These are phyloP conservation scores for Pleurotus cornucopiae DNA, from an alignment of 768 basidiomycete species.

Conservation along the genomic window DNA sequence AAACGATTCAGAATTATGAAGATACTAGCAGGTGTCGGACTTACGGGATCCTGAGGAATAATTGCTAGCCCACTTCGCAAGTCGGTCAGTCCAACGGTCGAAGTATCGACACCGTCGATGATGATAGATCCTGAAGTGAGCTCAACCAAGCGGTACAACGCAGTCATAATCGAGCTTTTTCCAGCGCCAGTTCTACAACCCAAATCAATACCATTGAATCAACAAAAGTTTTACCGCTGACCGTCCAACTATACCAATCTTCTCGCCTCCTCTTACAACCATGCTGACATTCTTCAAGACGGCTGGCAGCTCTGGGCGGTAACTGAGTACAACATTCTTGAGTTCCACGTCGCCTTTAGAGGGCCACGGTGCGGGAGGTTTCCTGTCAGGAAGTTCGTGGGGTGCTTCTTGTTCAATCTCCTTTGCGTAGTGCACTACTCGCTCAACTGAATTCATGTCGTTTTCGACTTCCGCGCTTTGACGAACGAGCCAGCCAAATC, in stretches of 20 bases:
- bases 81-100: slow-evolving; percentile 72
- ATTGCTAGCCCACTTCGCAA: slow-evolving; percentile 67
- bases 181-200: slow-evolving; percentile 71
- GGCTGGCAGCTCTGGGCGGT: slow-evolving; percentile 82
- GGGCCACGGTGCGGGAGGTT: slow-evolving; percentile 71
- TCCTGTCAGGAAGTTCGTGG: slow-evolving; percentile 56
- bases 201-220: not conserved
- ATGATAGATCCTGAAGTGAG: slow-evolving; percentile 66
- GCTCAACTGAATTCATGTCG: slow-evolving; percentile 89
- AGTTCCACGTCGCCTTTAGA: slow-evolving; percentile 68
- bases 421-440: slow-evolving; percentile 77
- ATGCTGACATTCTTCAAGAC: slow-evolving; percentile 84
- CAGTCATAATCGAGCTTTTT: slow-evolving; percentile 87
- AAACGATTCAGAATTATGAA: slow-evolving; percentile 6
- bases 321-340: slow-evolving; percentile 71
- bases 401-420: slow-evolving; percentile 81
- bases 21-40: slow-evolving; percentile 17
- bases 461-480: slow-evolving; percentile 88
- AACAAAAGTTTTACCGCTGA: slow-evolving; percentile 9
- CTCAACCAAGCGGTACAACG: slow-evolving; percentile 84
- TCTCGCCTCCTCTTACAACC: slow-evolving; percentile 71
- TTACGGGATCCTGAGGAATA: slow-evolving; percentile 80
- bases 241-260: slow-evolving; percentile 86
- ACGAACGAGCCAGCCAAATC: slow-evolving; percentile 73
- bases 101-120: slow-evolving; percentile 83